Evolutionary conservation across 176 grass and related monocot species (phyloP), one percentile per base, ranked within the genome.

Genomic region (Hordeum marinum): DNA sequence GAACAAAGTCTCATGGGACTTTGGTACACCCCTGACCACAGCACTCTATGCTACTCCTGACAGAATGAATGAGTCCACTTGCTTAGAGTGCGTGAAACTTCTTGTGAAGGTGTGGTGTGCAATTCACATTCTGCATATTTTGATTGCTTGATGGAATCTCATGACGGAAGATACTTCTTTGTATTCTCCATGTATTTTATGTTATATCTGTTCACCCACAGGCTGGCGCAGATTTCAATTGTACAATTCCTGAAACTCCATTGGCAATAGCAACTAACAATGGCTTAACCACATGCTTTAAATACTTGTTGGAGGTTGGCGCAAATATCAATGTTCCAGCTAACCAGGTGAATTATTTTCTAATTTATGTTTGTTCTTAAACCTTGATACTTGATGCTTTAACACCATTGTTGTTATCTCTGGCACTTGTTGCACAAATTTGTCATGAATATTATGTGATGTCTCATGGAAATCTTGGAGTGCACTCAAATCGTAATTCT

Each of bases 231-330:
- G 45, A 31, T 77, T 34, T 77, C 20, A 41, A 85, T 14, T 77
- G 32, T 57, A 66, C 21, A 11, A 20, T 27, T 57, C 73, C 83
- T 77, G 73, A 85, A 50, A 68, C 73, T 77, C 83, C 83, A 68
- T 77, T 77, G 35, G 73, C 48, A 7, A 85, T 85, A 85, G 83
- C 83, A 57, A 85, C 73, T 77, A 40, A 29, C 45, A 77, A 77
- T 41, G 73, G 62, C 23, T 85, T 85, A 67, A 14, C 60, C 27
- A 12, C 8, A 17, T 68, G 83, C 55, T 31, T 55, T 85, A 15
- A 52, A 21, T 85, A 85, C 83, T 77, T 85, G 34, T 68, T 57
- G 62, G 45, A 85, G 83, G 62, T 57, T 59, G 48, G 48, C 8
- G 36, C 15, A 32, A 54, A 58, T 60, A 35, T 20, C 20, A 85